These are phyloP conservation scores for Aureobasidium sp. DNA, from an alignment of 2,329 filamentous ascomycete species.

Conservation along the genomic window DNA sequence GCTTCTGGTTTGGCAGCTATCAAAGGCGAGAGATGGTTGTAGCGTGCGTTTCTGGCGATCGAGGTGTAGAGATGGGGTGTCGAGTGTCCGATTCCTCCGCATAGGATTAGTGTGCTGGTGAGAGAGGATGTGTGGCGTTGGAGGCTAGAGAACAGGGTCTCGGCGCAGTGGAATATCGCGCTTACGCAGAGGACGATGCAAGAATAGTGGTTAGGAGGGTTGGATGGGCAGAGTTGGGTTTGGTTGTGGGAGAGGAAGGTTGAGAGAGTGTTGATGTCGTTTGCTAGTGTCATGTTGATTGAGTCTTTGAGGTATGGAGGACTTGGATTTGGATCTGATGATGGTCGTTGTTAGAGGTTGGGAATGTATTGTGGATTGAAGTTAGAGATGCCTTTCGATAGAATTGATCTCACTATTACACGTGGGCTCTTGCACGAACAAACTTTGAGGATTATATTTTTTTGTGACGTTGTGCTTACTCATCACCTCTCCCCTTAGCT, in stretches of 20 bases:
- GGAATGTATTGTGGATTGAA: no score
- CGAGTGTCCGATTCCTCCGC: slow-evolving; percentile 42
- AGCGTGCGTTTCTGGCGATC: slow-evolving; percentile 29
- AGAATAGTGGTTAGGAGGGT: slow-evolving; percentile 19
- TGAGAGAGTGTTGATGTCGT: slow-evolving; percentile 29
- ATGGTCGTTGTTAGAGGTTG: no score
- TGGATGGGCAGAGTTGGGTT: slow-evolving; percentile 14
- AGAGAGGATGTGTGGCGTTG: slow-evolving; percentile 24
- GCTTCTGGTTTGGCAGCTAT: slow-evolving; percentile 36
- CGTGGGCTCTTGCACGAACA: no score
- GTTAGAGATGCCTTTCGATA: no score
- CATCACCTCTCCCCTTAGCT: slow-evolving; percentile 17
- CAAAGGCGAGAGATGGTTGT: slow-evolving; percentile 23
- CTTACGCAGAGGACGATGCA: slow-evolving; percentile 38
- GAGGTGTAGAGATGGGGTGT: slow-evolving; percentile 39
- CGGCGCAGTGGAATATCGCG: slow-evolving; percentile 32
- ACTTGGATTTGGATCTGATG: no score
- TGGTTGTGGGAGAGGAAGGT: slow-evolving; percentile 29
- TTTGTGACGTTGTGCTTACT: no score
- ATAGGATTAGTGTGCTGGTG: slow-evolving; percentile 35
- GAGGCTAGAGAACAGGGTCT: slow-evolving; percentile 31
- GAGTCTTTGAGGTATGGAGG: no score
- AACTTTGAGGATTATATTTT: no score
- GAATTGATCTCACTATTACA: no score
- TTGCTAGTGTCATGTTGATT: slow-evolving; percentile 1